phyloP scores from a whole-genome alignment of 306 rosid genomes.

The Neltuma alba region DNA sequence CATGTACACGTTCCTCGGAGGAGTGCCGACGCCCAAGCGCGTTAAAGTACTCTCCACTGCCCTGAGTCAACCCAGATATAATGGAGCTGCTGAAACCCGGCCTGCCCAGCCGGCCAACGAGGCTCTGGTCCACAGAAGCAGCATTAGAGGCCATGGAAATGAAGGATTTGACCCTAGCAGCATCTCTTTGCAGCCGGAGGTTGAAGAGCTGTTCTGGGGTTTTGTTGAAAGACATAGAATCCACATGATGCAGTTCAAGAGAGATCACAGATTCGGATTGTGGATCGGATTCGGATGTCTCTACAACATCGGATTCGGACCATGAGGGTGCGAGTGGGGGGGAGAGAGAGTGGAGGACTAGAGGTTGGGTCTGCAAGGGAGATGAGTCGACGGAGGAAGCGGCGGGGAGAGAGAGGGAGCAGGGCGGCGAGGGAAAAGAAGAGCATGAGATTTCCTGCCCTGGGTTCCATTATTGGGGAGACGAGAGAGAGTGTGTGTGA shows the following conservation, averaged over 20 bases:
- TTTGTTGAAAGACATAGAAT: slow-evolving; percentile 47
- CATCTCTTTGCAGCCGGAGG: slow-evolving; percentile 61
- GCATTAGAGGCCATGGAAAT: slow-evolving; percentile 20
- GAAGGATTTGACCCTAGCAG: slow-evolving; percentile 49
- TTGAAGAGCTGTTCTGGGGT: slow-evolving; percentile 64
- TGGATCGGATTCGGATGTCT: not conserved
- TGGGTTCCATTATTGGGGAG: slow-evolving; percentile 48
- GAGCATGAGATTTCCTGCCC: not conserved
- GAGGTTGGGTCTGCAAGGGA: slow-evolving; percentile 56
- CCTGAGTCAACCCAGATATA: slow-evolving; percentile 65
- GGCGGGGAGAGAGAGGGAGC: slow-evolving; percentile 35
- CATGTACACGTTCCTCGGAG: slow-evolving; percentile 63
- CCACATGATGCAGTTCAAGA: slow-evolving; percentile 59
- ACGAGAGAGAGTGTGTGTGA: not conserved
- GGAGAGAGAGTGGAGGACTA: slow-evolving; percentile 47
- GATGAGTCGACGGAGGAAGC: slow-evolving; percentile 30
- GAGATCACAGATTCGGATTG: slow-evolving; percentile 8
- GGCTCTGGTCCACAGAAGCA: slow-evolving; percentile 19
- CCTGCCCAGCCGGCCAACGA: slow-evolving; percentile 8
- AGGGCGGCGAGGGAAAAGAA: slow-evolving; percentile 19
- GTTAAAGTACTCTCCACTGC: slow-evolving; percentile 82
- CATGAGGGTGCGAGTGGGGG: slow-evolving; percentile 44
- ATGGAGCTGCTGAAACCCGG: slow-evolving; percentile 60
- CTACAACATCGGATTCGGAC: slow-evolving; percentile 37
- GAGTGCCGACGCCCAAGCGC: slow-evolving; percentile 76